Percentiles rank a stretch among this genome's conserved stretches.
Conservation (phyloP, 257 asterid species). For the Agastache rugosa region DNA sequence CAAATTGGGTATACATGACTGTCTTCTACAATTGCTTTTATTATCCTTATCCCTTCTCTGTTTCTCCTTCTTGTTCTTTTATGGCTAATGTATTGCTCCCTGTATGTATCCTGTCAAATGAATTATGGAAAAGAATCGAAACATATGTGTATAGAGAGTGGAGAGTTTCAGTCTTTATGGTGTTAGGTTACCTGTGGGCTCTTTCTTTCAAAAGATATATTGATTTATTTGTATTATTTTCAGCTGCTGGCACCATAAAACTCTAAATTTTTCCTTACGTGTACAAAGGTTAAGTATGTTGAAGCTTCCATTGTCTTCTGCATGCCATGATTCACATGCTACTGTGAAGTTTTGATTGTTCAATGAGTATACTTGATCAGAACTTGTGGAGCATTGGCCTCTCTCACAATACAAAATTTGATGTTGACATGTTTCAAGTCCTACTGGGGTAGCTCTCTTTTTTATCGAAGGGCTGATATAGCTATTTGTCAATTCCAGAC, state of each 20-base stretch:
- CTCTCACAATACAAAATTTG: conserved; percentile 6
- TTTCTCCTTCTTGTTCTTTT: conserved; percentile 12
- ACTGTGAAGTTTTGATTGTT: conserved; percentile 11
- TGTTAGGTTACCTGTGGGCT: neutral
- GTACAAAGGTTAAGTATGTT: neutral
- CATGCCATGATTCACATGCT: conserved; percentile 12
- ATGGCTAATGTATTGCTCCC: neutral
- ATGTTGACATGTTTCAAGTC: conserved; percentile 11
- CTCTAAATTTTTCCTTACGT: conserved; percentile 4
- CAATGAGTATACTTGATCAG: conserved; percentile 16
- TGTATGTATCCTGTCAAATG: neutral
- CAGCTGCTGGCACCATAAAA: neutral
- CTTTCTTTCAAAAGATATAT: neutral
- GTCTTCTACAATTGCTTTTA: neutral
- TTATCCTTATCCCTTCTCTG: neutral
- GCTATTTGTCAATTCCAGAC: conserved; percentile 58
- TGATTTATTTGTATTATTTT: neutral
- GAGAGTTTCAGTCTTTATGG: neutral
- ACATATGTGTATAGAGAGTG: neutral
- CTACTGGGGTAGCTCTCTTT: neutral
- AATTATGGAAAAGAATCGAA: neutral
- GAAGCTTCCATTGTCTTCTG: conserved; percentile 5
- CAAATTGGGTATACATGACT: neutral
- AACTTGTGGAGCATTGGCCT: conserved; percentile 23
- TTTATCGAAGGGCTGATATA: conserved; percentile 31